Percentiles rank a stretch among this genome's conserved stretches.
Evolutionary conservation across 176 grass and related monocot genomes (phyloP).

Genomic region (Musa schizocarpa): DNA sequence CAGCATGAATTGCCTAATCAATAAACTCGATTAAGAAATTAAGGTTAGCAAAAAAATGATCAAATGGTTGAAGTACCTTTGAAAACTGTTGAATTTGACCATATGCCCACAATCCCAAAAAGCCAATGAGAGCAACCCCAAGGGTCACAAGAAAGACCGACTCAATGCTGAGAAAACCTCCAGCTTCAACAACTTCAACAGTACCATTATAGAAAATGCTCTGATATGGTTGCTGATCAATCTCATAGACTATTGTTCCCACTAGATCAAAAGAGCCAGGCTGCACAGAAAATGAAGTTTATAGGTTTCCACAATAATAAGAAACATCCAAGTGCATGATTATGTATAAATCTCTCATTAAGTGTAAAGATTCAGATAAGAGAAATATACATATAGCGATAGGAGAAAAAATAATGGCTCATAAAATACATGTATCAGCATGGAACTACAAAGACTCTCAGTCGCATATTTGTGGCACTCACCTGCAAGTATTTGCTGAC

Average conservation of each 20-base stretch:
- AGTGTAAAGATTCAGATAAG: not conserved
- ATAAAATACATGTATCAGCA: no score
- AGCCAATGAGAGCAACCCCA: slow-evolving; percentile 59
- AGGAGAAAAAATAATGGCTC: no score
- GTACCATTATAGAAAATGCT: slow-evolving; percentile 95
- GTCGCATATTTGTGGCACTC: not conserved
- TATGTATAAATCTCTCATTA: not conserved
- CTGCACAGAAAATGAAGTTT: slow-evolving; percentile 38
- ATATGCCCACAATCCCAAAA: slow-evolving; percentile 83
- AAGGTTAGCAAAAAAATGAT: not conserved
- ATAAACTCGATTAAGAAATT: no score
- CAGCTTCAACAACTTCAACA: slow-evolving; percentile 78
- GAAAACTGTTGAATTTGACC: slow-evolving; percentile 86
- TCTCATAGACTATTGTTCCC: slow-evolving; percentile 84
- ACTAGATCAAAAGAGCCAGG: slow-evolving; percentile 91
- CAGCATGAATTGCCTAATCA: no score
- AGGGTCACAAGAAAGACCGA: slow-evolving; percentile 95
- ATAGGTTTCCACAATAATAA: not conserved
- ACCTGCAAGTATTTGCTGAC: slow-evolving; percentile 99
- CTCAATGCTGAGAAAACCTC: slow-evolving; percentile 79
- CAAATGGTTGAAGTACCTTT: slow-evolving; percentile 44
- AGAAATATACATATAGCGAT: not conserved
- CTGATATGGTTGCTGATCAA: slow-evolving; percentile 73
- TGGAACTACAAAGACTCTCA: no score
- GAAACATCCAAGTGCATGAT: no score